Conservation (phyloP, 768 basidiomycete genomes). For the Rhodotorula kratochvilovae region DNA sequence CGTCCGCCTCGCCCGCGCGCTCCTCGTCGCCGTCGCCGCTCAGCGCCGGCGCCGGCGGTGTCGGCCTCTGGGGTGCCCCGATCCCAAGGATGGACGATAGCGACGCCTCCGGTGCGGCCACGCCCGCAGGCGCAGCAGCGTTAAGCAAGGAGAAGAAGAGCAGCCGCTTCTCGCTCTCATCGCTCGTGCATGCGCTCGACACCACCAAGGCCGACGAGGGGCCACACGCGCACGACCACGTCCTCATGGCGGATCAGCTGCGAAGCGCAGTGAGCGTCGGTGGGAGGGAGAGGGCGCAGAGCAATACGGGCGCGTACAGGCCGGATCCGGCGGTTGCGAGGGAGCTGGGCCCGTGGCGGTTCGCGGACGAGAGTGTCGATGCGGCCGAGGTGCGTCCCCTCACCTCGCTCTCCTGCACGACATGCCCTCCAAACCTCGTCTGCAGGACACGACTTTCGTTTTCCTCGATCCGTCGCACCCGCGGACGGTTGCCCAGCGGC, state of each 20-base stretch:
- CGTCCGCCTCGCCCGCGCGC: background rate
- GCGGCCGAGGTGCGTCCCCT: constrained; percentile 8
- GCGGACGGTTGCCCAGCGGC: constrained; percentile 31
- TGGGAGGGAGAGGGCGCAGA: background rate
- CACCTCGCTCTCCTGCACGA: background rate
- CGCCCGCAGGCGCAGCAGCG: background rate
- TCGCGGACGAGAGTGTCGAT: constrained; percentile 18
- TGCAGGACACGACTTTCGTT: constrained; percentile 39
- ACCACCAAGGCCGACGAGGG: background rate
- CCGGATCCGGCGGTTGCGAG: background rate
- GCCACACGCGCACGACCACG: constrained; percentile 1
- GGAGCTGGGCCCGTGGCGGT: constrained; percentile 25
- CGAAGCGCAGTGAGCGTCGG: background rate
- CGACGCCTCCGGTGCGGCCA: background rate
- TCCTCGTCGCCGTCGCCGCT: background rate
- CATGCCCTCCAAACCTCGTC: background rate
- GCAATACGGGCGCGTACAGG: background rate
- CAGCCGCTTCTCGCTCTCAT: constrained; percentile 20
- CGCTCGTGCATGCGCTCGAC: constrained; percentile 9
- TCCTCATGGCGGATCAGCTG: constrained; percentile 5
- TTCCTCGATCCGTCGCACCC: constrained; percentile 39
- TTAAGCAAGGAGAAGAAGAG: constrained; percentile 13
- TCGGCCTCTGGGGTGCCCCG: background rate
- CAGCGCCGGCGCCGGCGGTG: background rate
- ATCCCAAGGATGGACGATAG: background rate